These are phyloP conservation scores for Butyriboletus loyo DNA, from an alignment of 768 basidiomycete genomes.

Conservation along the genomic window DNA sequence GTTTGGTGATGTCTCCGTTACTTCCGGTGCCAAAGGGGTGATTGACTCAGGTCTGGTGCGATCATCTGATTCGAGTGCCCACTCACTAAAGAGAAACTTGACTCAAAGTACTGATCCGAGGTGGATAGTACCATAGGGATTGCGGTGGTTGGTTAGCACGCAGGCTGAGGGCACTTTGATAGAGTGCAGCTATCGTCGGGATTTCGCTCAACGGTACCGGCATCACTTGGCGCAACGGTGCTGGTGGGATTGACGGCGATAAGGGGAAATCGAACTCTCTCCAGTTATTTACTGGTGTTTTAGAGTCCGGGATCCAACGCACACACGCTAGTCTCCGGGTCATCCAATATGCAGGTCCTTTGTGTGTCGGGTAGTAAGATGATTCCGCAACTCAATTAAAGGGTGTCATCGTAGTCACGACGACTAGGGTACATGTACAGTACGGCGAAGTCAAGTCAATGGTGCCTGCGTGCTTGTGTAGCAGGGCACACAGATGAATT, in stretches of 20 bases:
- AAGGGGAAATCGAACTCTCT: neutral
- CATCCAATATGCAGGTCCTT: no score
- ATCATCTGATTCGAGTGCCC: neutral
- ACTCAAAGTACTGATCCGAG: constrained; percentile 41
- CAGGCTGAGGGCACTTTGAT: constrained; percentile 41
- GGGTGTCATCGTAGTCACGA: neutral
- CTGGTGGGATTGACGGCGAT: neutral
- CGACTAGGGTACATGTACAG: constrained; percentile 12
- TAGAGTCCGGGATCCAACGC: neutral
- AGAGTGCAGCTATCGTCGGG: constrained; percentile 54
- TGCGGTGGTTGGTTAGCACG: constrained; percentile 29
- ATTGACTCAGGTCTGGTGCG: neutral
- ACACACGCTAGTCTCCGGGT: no score
- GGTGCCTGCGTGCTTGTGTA: neutral
- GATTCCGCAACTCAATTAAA: neutral
- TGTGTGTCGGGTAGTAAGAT: neutral
- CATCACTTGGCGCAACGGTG: constrained; percentile 4
- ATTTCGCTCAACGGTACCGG: constrained; percentile 42
- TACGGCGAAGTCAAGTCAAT: constrained; percentile 5
- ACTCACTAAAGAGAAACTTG: constrained; percentile 70
- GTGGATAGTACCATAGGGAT: constrained; percentile 28
- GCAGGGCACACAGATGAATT: neutral
- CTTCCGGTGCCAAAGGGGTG: constrained; percentile 35
- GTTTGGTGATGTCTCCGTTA: constrained; percentile 74
- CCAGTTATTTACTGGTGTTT: neutral